phyloP scores from a whole-genome alignment of 2,329 filamentous ascomycete genomes.

The Cladosporium sp. region DNA sequence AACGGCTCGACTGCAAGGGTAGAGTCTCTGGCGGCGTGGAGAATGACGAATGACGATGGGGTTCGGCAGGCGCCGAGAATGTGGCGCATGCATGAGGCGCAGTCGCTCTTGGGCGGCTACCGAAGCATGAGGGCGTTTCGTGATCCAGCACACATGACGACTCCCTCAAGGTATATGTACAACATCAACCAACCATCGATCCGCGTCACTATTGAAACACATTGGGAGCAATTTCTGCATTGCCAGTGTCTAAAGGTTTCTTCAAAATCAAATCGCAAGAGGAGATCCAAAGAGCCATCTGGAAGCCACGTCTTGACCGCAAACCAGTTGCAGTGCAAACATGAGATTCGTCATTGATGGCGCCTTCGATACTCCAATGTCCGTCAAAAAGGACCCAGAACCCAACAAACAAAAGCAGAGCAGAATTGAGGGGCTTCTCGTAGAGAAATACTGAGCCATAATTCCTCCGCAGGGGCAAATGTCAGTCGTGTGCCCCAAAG shows the following conservation, averaged over 20 bases:
- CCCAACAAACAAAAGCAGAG: not conserved
- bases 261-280: not conserved
- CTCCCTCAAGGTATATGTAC: not conserved
- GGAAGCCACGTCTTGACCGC: not conserved
- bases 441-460: not conserved
- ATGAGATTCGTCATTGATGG: not conserved
- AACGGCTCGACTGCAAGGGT: too few relatives aligned
- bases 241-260: not conserved
- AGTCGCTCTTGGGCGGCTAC: not conserved
- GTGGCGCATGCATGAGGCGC: not conserved
- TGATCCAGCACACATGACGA: not conserved
- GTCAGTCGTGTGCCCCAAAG: too few relatives aligned
- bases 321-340: not conserved
- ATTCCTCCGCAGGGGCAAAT: not conserved
- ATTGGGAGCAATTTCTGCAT: not conserved
- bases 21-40: not conserved
- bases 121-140: not conserved
- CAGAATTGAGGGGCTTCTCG: not conserved
- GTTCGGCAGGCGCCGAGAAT: constrained; percentile 1
- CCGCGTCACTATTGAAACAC: not conserved
- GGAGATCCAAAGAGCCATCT: not conserved
- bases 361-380: not conserved
- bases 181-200: not conserved
- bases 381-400: not conserved
- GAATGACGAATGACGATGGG: not conserved